Conservation (phyloP, 148 eudicot species). For the Rhododendron mucronatum region DNA sequence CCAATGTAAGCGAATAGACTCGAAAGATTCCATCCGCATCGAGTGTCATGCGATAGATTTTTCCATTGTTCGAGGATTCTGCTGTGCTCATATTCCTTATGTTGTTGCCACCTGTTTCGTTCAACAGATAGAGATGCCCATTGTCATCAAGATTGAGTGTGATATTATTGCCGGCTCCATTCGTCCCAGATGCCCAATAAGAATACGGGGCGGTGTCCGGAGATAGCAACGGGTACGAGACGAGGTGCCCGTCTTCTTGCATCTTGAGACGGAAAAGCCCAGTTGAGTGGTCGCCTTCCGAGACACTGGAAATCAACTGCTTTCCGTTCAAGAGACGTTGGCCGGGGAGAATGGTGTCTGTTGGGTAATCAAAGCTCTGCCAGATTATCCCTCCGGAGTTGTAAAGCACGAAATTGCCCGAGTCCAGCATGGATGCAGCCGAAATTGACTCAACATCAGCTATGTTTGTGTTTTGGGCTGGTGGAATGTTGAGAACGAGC, state of each 20-base stretch:
- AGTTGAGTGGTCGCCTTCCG: neutral
- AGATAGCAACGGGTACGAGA: constrained; percentile 7
- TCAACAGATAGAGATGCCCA: constrained; percentile 19
- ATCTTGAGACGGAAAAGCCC: constrained; percentile 18
- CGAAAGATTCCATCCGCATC: constrained; percentile 20
- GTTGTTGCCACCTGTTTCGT: neutral
- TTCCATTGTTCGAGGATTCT: neutral
- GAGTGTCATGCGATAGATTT: neutral
- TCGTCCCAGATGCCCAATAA: constrained; percentile 8
- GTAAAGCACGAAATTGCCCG: constrained; percentile 26
- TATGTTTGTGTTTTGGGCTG: neutral
- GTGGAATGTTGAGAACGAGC: neutral
- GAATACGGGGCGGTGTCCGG: neutral
- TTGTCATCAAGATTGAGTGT: neutral
- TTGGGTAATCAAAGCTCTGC: constrained; percentile 25
- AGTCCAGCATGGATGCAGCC: constrained; percentile 13
- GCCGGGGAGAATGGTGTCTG: constrained; percentile 17
- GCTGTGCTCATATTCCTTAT: constrained; percentile 14
- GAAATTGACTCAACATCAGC: neutral
- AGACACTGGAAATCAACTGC: constrained; percentile 8
- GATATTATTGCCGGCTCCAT: neutral
- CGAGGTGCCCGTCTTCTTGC: constrained; percentile 25
- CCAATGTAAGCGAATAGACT: constrained; percentile 9
- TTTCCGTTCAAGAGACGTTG: neutral
- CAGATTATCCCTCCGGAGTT: neutral